These are phyloP conservation scores for Scopulariopsis brevicaulis DNA, from an alignment of 2,329 filamentous ascomycete genomes.

Conservation along the genomic window DNA sequence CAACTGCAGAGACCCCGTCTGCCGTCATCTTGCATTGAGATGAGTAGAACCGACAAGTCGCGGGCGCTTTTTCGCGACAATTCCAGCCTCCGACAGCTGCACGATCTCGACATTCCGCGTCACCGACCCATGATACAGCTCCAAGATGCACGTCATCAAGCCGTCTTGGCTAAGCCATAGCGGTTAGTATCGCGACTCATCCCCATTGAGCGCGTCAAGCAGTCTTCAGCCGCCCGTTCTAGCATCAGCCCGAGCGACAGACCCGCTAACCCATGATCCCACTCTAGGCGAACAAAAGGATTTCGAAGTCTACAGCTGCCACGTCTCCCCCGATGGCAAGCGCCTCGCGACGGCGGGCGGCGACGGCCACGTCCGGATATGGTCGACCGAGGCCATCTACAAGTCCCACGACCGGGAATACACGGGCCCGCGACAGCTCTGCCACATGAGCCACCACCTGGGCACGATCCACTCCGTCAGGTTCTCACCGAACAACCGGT, in stretches of 20 bases:
- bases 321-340: conserved; percentile 88
- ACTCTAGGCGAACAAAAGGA: conserved; percentile 79
- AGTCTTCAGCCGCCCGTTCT: background rate
- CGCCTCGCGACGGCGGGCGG: conserved; percentile 89
- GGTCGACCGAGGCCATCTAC: conserved; percentile 91
- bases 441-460: conserved; percentile 96
- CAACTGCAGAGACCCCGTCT: background rate
- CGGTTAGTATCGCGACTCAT: conserved; percentile 26
- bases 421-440: conserved; percentile 78
- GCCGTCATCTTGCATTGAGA: background rate
- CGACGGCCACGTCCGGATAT: conserved; percentile 95
- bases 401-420: conserved; percentile 63
- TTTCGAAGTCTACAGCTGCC: conserved; percentile 96
- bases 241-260: conserved; percentile 25
- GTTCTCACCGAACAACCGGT: conserved; percentile 90
- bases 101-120: background rate
- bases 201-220: background rate
- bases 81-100: background rate
- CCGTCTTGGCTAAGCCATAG: conserved; percentile 93
- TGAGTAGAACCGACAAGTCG: background rate
- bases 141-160: conserved; percentile 75
- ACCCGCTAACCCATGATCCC: background rate
- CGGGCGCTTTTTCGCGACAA: conserved; percentile 2
- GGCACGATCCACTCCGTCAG: conserved; percentile 95
- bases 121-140: background rate